Percentiles rank a stretch among this genome's conserved stretches.
phyloP scores from a whole-genome alignment of 345 rosid genomes.

The Hibiscus trionum region DNA sequence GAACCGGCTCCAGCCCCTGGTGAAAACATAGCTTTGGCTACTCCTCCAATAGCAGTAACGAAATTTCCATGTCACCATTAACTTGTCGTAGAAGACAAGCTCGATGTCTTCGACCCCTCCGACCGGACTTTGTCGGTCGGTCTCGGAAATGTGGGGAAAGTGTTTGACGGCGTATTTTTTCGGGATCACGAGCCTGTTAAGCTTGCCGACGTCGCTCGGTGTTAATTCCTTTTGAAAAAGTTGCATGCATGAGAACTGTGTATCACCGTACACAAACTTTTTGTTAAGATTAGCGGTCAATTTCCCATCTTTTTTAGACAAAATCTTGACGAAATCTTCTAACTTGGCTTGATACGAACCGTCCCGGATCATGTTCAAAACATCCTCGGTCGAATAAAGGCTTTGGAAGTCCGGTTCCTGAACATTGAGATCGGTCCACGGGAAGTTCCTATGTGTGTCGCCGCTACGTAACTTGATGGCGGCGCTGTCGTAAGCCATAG shows the following conservation, averaged over 20 bases:
- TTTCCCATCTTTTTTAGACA: slow-evolving; percentile 9
- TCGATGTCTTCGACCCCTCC: slow-evolving; percentile 17
- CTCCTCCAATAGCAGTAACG: slow-evolving; percentile 48
- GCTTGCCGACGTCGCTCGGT: slow-evolving; percentile 82
- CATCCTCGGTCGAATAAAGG: slow-evolving; percentile 23
- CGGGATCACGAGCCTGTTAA: slow-evolving; percentile 80
- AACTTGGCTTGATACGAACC: slow-evolving; percentile 56
- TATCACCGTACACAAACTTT: slow-evolving; percentile 13
- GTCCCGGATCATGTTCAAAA: slow-evolving; percentile 58
- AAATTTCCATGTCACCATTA: slow-evolving; percentile 37
- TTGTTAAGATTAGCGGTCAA: slow-evolving; percentile 3
- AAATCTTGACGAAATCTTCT: slow-evolving; percentile 23
- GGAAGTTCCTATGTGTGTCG: slow-evolving; percentile 48
- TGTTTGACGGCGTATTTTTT: slow-evolving; percentile 56
- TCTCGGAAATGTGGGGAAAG: slow-evolving; percentile 32
- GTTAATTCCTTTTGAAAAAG: slow-evolving; percentile 72
- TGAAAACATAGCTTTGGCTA: slow-evolving; percentile 45
- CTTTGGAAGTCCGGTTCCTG: slow-evolving; percentile 46
- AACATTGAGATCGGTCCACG: slow-evolving; percentile 38
- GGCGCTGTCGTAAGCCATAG: slow-evolving; percentile 60
- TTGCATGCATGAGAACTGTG: slow-evolving; percentile 21
- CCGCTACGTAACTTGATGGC: slow-evolving; percentile 41
- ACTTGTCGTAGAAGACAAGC: slow-evolving; percentile 37
- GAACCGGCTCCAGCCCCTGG: slow-evolving; percentile 46
- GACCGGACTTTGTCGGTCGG: not conserved